Base-by-base conservation (phyloP, 805 yeast genomes). In the Ogataea sp. region DNA sequence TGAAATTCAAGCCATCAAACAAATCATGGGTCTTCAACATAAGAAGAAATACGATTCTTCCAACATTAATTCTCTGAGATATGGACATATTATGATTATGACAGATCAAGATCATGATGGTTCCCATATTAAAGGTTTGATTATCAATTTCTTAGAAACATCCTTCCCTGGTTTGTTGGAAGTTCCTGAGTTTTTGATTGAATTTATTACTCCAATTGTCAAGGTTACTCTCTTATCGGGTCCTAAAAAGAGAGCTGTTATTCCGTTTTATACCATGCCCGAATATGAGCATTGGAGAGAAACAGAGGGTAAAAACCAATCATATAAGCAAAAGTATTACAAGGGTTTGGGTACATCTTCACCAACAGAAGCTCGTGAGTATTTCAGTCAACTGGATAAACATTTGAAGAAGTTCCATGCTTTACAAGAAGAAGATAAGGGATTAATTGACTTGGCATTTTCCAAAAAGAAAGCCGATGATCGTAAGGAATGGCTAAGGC, bases 21-120 rank as follows among this genome's bases (percentile, higher is more conserved):
- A 90, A 57, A 93, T 93, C 51, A 83, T 93, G 68, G 98, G 98
- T 17, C 68, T 93, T 40, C 96, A 89, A 59, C 98, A 93, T 62
- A 87, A 83, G 52, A 90, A 87, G 62, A 70, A 68, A 32, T 93
- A 93, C 56, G 64, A 59, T 16, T 42, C 59, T 1, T 80, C 78
- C 17, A 82, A 80, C 47, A 68, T 83, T 14, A 74, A 75, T 41
- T 78, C 82, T 4, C 67, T 93, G 45, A 78, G 98, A 58, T 93
- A 93, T 56, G 98, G 98, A 28, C 96, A 88, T 58, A 74, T 93
- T 38, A 93, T 93, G 97, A 88, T 93, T 57, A 93, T 93, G 97
- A 88, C 98, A 6, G 98, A 93, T 83, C 98, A 93, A 65, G 98
- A 93, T 86, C 95, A 89, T 51, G 98, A 93, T 71, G 98, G 98